phyloP scores from a whole-genome alignment of 768 basidiomycete species.

The Amanita subjunquillea region DNA sequence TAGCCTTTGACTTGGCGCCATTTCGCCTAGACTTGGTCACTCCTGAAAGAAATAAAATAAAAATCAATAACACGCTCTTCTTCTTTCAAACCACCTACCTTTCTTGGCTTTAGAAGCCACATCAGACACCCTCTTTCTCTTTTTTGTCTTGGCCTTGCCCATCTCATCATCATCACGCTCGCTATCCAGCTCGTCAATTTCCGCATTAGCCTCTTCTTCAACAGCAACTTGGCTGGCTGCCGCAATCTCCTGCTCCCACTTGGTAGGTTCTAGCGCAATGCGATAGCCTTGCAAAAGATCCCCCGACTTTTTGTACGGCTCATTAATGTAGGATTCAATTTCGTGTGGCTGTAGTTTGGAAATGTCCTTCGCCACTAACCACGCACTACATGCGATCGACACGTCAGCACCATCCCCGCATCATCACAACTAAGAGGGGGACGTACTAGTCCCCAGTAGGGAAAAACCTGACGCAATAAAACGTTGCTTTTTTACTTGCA shows the following conservation, averaged over 20 bases:
- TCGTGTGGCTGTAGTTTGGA: conserved; percentile 67
- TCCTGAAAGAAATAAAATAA: conserved; percentile 4
- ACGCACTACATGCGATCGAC: conserved; percentile 44
- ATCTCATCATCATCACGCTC: conserved; percentile 43
- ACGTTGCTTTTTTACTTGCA: conserved; percentile 54
- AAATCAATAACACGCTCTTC: conserved; percentile 12
- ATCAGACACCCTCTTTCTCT: conserved; percentile 57
- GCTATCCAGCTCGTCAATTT: conserved; percentile 55
- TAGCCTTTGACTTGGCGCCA: conserved; percentile 37
- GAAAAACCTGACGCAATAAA: conserved; percentile 78
- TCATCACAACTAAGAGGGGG: conserved; percentile 1
- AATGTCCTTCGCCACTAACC: conserved; percentile 78
- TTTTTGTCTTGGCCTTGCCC: conserved; percentile 20
- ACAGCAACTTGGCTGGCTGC: conserved; percentile 22
- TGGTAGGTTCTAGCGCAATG: conserved; percentile 51
- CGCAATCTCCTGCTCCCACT: conserved; percentile 36
- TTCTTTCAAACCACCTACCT: conserved; percentile 20
- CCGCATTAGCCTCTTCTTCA: conserved; percentile 44
- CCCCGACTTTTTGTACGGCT: conserved; percentile 65
- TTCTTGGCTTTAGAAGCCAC: conserved; percentile 27
- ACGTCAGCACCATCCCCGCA: background rate
- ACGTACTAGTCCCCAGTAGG: conserved; percentile 91
- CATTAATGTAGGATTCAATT: conserved; percentile 75
- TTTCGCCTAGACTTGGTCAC: conserved; percentile 30
- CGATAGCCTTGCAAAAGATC: conserved; percentile 72